Evolutionary conservation across 768 basidiomycete species (phyloP).

Genomic region (Phlebiopsis gigantea): DNA sequence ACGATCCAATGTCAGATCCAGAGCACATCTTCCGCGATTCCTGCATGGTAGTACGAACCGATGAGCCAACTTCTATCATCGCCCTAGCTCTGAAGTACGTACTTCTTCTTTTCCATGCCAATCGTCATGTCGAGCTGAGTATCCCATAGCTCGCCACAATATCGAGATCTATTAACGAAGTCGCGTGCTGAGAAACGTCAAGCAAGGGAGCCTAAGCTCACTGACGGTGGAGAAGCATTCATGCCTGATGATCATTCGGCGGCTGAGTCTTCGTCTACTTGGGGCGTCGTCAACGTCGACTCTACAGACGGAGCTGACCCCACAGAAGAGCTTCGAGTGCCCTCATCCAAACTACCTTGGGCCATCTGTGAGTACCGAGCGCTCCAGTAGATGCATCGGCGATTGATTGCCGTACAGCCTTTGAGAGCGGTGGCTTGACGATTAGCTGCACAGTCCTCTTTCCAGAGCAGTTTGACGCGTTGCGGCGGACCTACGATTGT

Average conservation of each 20-base stretch:
- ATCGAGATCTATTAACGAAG: conserved; percentile 73
- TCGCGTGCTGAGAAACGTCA: conserved; percentile 75
- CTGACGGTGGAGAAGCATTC: conserved; percentile 73
- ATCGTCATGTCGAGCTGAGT: conserved; percentile 8
- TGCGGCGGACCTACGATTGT: conserved; percentile 89
- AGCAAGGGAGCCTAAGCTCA: conserved; percentile 46
- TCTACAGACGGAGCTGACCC: conserved; percentile 59
- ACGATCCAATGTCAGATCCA: conserved; percentile 69
- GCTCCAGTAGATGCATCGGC: not conserved
- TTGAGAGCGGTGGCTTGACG: conserved; percentile 83
- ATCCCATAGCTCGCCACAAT: conserved; percentile 62
- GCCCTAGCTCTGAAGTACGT: conserved; percentile 86
- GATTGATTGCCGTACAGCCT: conserved; percentile 44
- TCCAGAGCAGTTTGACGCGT: conserved; percentile 93
- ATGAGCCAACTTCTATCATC: conserved; percentile 97
- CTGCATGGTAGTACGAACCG: conserved; percentile 90
- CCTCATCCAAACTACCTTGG: conserved; percentile 79
- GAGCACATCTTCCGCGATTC: conserved; percentile 96
- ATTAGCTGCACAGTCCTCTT: conserved; percentile 94
- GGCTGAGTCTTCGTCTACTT: conserved; percentile 81
- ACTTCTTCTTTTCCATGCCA: not conserved
- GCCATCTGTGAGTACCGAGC: conserved; percentile 56
- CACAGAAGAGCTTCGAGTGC: conserved; percentile 68
- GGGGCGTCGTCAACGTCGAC: conserved; percentile 89
- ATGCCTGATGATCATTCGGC: conserved; percentile 89